Evolutionary conservation across 164 flowering plant species (phyloP), one percentile per base, ranked within the genome.

Genomic region (Piper betle): DNA sequence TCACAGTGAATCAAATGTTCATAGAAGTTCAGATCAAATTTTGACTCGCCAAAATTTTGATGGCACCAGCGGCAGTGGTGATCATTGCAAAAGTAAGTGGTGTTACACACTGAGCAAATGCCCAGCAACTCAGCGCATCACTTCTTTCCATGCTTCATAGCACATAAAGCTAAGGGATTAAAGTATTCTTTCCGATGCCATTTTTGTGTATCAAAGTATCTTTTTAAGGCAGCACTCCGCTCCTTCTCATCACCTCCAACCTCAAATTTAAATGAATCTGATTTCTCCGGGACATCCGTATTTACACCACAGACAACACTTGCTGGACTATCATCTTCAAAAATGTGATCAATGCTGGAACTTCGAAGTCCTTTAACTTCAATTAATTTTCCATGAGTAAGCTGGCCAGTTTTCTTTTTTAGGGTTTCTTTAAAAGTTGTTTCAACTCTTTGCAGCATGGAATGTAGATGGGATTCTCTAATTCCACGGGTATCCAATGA

Each of bases 161-260:
- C 94, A 76, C 78, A 70, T 58, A 85, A 68, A 41, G 57, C 55
- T 18, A 79, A 77, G 52, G 87, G 69, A 72, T 68, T 66, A 55
- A 78, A 68, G 70, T 85, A 83, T 67, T 85, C 94, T 60, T 72
- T 75, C 97, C 91, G 84, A 70, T 79, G 74, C 97, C 97, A 91
- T 68, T 77, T 80, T 65, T 84, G 79, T 19, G 75, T 79, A 59
- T 86, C 90, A 48, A 72, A 75, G 69, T 82, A 84, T 73, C 94
- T 82, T 63, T 65, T 71, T 65, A 79, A 60, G 59, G 80, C 75
- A 63, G 64, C 69, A 20, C 42, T 71, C 65, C 75, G 77, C 75
- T 93, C 96, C 15, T 18, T 55, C 40, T 73, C 76, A 71, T 72
- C 79, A 38, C 72, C 80, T 18, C 86, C 86, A 50, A 80, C 76